Base-by-base conservation (phyloP, 2,329 filamentous ascomycete species). In the Sporothrix pseudoabietina region DNA sequence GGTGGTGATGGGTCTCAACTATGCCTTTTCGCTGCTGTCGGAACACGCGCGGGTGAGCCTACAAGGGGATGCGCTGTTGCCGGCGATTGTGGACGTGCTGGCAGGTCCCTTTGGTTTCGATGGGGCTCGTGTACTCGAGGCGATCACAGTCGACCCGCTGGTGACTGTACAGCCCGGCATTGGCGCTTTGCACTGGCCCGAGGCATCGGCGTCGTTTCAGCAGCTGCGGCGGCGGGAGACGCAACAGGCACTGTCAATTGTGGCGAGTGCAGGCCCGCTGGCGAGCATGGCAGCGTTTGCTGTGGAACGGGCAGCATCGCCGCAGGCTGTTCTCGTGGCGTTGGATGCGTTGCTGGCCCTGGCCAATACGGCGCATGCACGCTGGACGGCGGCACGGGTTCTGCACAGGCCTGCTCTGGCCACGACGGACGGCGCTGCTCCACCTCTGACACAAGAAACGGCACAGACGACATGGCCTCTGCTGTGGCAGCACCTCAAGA, bases 401-500 rank as follows among this genome's bases (percentile, higher is more conserved):
- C 84, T 97, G 54, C 94, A 92, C 0, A 86, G 88, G 68, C 84
- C 97, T 54, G 93, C 97, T 76, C 81, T 85, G 12, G 87, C 89
- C 0, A n/a, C 49, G 6, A 47, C 63, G 4, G 30, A n/a, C 16
- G 12, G 54, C 71, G 92, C 97, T 77, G 79, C 81, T 2, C 82
- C 86, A 9, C 87, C 86, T 71, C 82, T 97, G 7, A 88, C 90
- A 30, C 85, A 88, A 0, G 89, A 93, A 72, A 91, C 92, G 0
- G 80, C 89, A 49, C 85, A 88, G 75, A 88, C 82, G 22, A 93
- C 94, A 0, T 88, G 92, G 79, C 90, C 92, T 0, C 83, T 87
- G 41, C 84, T 97, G 5, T 95, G 93, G 91, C 89, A 90, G 76
- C 81, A 95, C 1, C 84, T 97, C 7, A 90, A 90, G 76, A 91